Evolutionary conservation across 192 early-diverging fungal species (phyloP).

Genomic region (Phlyctochytrium arcticum): DNA sequence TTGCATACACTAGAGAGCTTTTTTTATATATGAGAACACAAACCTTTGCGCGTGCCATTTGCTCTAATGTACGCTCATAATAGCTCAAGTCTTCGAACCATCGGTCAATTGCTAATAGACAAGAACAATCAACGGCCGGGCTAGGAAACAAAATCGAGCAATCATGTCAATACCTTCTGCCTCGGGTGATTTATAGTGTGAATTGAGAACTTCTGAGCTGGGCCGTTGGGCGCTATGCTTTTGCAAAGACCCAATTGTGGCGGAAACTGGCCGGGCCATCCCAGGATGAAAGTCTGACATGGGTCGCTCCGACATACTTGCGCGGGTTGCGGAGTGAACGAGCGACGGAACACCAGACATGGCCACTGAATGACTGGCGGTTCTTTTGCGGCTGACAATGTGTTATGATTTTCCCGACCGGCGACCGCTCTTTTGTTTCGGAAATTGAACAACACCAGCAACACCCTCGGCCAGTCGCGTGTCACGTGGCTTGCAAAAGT

Average conservation of each 20-base stretch:
- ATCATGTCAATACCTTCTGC: conserved; percentile 34
- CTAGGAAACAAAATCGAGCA: conserved; percentile 5
- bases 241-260: conserved; percentile 15
- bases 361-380: too few relatives aligned
- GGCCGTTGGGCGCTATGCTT: conserved; percentile 20
- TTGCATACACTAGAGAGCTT: neutral
- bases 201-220: conserved; percentile 32
- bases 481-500: too few relatives aligned
- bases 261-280: conserved; percentile 11
- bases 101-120: conserved; percentile 64
- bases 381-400: too few relatives aligned
- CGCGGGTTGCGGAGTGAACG: neutral
- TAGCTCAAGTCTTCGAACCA: conserved; percentile 91
- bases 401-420: too few relatives aligned
- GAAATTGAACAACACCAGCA: too few relatives aligned
- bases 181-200: conserved; percentile 44
- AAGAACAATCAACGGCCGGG: neutral
- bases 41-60: conserved; percentile 65
- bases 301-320: neutral
- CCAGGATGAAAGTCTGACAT: conserved; percentile 15
- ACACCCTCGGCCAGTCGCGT: too few relatives aligned
- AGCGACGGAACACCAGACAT: too few relatives aligned
- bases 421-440: too few relatives aligned
- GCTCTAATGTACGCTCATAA: conserved; percentile 88
- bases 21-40: neutral